Percentiles rank a stretch among this genome's conserved stretches.
Conservation (phyloP, 208 protist genomes). For the Trypanosoma boissoni region DNA sequence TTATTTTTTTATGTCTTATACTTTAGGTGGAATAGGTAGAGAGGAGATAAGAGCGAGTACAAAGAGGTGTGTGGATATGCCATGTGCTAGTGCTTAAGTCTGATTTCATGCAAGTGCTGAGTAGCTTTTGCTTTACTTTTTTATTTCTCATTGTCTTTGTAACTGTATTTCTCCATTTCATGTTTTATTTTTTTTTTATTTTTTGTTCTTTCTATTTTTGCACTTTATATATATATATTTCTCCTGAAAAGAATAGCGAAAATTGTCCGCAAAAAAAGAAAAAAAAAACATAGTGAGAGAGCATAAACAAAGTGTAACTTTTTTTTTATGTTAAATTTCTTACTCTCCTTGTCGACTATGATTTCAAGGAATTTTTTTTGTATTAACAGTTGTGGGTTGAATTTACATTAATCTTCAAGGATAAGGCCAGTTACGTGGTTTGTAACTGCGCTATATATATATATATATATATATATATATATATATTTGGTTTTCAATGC, state of each 20-base stretch:
- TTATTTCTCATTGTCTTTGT: conserved; percentile 10
- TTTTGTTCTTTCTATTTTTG: not conserved
- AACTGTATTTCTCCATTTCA: not conserved
- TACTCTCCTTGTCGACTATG: not conserved
- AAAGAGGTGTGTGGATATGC: no score
- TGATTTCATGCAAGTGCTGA: no score
- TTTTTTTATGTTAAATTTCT: conserved; percentile 8
- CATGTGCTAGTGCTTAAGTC: no score
- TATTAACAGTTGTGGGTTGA: not conserved
- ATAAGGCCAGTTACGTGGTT: no score
- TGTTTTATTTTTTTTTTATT: conserved; percentile 12
- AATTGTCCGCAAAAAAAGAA: not conserved
- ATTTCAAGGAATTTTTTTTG: not conserved
- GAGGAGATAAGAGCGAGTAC: no score
- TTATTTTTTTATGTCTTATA: no score
- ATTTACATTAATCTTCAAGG: no score
- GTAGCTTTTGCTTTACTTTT: conserved; percentile 11
- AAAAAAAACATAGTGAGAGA: not conserved
- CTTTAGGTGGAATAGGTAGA: no score
- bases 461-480: conserved; percentile 1
- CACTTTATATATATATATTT: conserved; percentile 1
- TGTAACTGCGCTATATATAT: not conserved
- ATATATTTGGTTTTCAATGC: not conserved
- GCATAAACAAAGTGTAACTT: not conserved
- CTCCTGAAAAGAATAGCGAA: not conserved